A percentile compares a stretch with the other conserved stretches of the same genome.
Conservation (phyloP, 2,329 filamentous ascomycete species). For the Arthrobotrys megalospora region DNA sequence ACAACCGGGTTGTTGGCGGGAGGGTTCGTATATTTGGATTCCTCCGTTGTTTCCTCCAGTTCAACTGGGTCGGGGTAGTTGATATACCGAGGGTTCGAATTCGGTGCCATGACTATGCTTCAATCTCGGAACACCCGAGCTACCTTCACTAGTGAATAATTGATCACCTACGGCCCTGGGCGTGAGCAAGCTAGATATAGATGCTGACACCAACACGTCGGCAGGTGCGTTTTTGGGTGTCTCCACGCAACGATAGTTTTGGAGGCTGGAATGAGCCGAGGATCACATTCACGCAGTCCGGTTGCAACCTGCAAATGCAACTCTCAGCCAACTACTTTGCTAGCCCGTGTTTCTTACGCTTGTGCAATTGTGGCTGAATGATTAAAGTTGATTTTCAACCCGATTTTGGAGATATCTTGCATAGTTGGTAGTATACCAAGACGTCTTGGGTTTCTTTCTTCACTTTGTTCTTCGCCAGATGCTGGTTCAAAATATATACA, state of each 20-base stretch:
- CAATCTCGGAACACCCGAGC: not conserved
- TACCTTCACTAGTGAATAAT: not conserved
- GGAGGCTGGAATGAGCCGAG: too few species aligned
- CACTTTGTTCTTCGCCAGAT: not conserved
- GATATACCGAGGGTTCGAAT: conserved; percentile 42
- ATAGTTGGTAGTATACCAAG: too few species aligned
- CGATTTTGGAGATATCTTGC: too few species aligned
- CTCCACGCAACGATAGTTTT: too few species aligned
- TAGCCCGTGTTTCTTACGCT: too few species aligned
- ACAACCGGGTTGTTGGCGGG: conserved; percentile 52
- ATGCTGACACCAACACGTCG: too few species aligned
- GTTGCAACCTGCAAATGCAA: not conserved
- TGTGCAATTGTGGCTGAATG: too few species aligned
- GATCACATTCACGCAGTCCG: too few species aligned
- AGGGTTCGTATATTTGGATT: conserved; percentile 51
- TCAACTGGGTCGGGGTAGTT: conserved; percentile 55
- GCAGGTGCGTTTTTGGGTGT: too few species aligned
- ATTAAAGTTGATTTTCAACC: too few species aligned
- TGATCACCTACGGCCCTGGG: not conserved
- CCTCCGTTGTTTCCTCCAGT: conserved; percentile 33
- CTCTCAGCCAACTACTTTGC: not conserved
- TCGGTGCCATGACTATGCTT: conserved; percentile 25
- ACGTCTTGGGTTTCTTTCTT: not conserved
- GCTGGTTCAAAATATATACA: conserved; percentile 29
- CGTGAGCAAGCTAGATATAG: too few species aligned